A percentile compares a stretch with the other conserved stretches of the same genome.
Evolutionary conservation across 2,329 filamentous ascomycete genomes (phyloP).

Genomic region (Aspergillus sp.): DNA sequence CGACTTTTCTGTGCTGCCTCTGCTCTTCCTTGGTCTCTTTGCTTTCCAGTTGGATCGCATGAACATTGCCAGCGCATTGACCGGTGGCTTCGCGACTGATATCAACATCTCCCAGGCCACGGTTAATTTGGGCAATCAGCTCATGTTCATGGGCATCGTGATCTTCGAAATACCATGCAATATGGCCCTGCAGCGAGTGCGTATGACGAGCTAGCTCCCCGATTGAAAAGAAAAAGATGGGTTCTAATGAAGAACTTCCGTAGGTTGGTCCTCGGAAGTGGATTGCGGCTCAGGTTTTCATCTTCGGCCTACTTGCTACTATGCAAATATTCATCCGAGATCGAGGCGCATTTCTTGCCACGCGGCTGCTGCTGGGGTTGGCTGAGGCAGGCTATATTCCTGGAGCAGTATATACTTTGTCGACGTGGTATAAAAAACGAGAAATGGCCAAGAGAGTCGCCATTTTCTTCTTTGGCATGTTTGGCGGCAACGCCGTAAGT

Average conservation of each 20-base stretch:
- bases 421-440: not conserved
- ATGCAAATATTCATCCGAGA: constrained; percentile 32
- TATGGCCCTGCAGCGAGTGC: not conserved
- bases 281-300: not conserved
- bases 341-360: constrained; percentile 32
- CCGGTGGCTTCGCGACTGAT: constrained; percentile 37
- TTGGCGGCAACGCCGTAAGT: not conserved
- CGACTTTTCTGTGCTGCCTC: constrained; percentile 31
- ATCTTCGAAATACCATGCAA: not conserved
- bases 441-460: not conserved
- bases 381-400: not conserved
- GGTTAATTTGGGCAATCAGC: not conserved
- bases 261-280: not conserved
- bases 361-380: not conserved
- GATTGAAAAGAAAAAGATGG: not conserved
- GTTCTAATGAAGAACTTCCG: not conserved
- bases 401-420: not conserved
- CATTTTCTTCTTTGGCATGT: not conserved
- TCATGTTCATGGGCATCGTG: not conserved
- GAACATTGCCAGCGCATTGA: constrained; percentile 44
- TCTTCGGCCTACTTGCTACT: not conserved
- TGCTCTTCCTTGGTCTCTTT: constrained; percentile 33
- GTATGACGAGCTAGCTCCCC: not conserved
- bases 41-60: constrained; percentile 44
- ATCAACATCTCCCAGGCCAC: constrained; percentile 16